These are phyloP conservation scores for Flaveria robusta DNA, from an alignment of 129 eudicot species.

Conservation along the genomic window DNA sequence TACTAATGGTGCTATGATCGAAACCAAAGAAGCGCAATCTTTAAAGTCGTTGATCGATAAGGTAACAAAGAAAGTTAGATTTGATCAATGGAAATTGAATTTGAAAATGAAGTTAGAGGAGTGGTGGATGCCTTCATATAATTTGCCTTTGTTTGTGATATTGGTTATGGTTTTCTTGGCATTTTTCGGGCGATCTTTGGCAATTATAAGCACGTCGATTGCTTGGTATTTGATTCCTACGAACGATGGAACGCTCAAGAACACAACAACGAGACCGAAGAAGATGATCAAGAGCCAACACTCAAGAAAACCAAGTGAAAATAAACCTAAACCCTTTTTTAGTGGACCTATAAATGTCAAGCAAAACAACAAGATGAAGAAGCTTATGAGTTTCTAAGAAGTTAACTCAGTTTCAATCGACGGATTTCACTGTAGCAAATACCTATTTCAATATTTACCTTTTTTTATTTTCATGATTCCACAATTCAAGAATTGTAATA, in stretches of 20 bases:
- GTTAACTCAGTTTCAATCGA: not conserved
- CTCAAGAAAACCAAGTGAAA: conserved; percentile 36
- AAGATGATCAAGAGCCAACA: conserved; percentile 38
- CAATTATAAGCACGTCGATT: conserved; percentile 49
- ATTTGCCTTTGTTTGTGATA: conserved; percentile 44
- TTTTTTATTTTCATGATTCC: not conserved
- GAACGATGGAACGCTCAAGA: conserved; percentile 25
- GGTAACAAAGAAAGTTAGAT: not conserved
- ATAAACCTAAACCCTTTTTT: conserved; percentile 36
- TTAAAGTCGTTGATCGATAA: not conserved
- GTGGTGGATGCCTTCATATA: conserved; percentile 51
- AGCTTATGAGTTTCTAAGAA: conserved; percentile 35
- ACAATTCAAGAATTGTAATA: not conserved
- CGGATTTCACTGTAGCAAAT: too few species aligned
- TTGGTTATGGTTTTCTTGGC: conserved; percentile 52
- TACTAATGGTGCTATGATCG: not conserved
- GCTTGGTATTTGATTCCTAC: conserved; percentile 66
- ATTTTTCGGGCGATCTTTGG: conserved; percentile 54
- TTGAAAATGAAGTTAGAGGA: conserved; percentile 42
- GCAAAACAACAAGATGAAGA: conserved; percentile 29
- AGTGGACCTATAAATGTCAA: conserved; percentile 40
- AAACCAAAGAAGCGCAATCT: not conserved
- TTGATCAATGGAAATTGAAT: conserved; percentile 29
- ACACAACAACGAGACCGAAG: conserved; percentile 9
- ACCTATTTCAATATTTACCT: not conserved